These are phyloP conservation scores for Stemphylium beticola DNA, from an alignment of 2,329 filamentous ascomycete species.

Conservation along the genomic window DNA sequence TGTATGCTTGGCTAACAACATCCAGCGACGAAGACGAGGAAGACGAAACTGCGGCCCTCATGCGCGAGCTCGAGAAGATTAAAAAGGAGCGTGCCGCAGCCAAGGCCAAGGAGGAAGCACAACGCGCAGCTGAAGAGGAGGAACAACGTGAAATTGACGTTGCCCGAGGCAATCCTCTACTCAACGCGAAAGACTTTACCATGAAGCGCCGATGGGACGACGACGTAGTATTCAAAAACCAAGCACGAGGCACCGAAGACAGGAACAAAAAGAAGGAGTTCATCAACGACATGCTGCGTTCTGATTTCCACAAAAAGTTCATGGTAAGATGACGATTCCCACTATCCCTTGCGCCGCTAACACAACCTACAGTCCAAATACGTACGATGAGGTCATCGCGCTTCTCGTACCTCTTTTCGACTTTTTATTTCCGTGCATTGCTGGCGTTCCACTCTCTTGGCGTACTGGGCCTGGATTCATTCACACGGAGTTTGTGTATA, in stretches of 20 bases:
- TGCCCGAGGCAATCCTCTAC: constrained; percentile 86
- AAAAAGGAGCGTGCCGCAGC: constrained; percentile 83
- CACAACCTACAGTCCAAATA: constrained; percentile 41
- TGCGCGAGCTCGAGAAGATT: constrained; percentile 93
- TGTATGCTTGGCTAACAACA: constrained; percentile 18
- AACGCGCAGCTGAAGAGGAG: constrained; percentile 79
- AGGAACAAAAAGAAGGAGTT: constrained; percentile 93
- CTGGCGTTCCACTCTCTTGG: constrained; percentile 30
- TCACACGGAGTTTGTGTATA: constrained; percentile 17
- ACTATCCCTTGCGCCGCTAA: constrained; percentile 13
- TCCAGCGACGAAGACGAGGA: constrained; percentile 63
- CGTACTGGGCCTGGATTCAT: constrained; percentile 16
- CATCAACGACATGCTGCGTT: constrained; percentile 92
- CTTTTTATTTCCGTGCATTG: constrained; percentile 21
- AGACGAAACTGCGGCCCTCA: constrained; percentile 83
- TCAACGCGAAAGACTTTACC: constrained; percentile 87
- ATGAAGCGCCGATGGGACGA: constrained; percentile 97
- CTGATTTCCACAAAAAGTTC: constrained; percentile 97
- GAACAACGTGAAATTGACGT: constrained; percentile 87
- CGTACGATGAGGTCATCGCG: constrained; percentile 41
- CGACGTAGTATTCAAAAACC: constrained; percentile 99
- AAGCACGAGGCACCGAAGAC: constrained; percentile 92
- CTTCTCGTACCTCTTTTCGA: neutral
- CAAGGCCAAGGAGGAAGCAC: constrained; percentile 81
- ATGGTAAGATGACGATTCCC: constrained; percentile 67